Conservation (phyloP, 352 stramenopile genomes). For the Phytophthora pseudosyringae region DNA sequence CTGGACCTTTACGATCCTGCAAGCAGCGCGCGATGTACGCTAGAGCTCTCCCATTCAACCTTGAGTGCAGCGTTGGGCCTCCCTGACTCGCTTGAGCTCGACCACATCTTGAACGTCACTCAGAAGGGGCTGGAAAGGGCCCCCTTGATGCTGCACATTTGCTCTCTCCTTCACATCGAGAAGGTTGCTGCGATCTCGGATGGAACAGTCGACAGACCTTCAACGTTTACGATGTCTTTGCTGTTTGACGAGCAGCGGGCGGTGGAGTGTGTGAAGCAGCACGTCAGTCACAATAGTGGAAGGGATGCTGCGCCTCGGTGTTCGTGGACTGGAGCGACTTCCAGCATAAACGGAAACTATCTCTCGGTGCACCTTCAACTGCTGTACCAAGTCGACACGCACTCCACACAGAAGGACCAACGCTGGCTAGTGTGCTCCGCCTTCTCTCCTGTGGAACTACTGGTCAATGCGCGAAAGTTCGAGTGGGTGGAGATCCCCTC, state of each 20-base stretch:
- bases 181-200: slow-evolving; percentile 19
- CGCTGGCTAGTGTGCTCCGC: slow-evolving; percentile 30
- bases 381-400: neutral
- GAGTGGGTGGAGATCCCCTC: slow-evolving; percentile 20
- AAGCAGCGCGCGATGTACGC: slow-evolving; percentile 36
- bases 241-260: slow-evolving; percentile 23
- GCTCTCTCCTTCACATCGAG: slow-evolving; percentile 46
- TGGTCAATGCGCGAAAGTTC: slow-evolving; percentile 19
- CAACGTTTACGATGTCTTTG: slow-evolving; percentile 16
- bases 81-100: slow-evolving; percentile 1
- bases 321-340: slow-evolving; percentile 25
- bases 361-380: slow-evolving; percentile 27
- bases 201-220: slow-evolving; percentile 4
- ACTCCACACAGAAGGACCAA: neutral
- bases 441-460: slow-evolving; percentile 30
- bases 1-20: slow-evolving; percentile 55
- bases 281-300: neutral
- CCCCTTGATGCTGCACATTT: slow-evolving; percentile 48
- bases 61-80: slow-evolving; percentile 26
- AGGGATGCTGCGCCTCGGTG: neutral
- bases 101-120: slow-evolving; percentile 1
- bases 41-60: slow-evolving; percentile 15
- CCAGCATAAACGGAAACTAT: slow-evolving; percentile 14
- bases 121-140: neutral
- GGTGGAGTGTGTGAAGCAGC: slow-evolving; percentile 13